These are phyloP conservation scores for Mortierella sp. DNA, from an alignment of 371 early-diverging fungal genomes.

Conservation along the genomic window DNA sequence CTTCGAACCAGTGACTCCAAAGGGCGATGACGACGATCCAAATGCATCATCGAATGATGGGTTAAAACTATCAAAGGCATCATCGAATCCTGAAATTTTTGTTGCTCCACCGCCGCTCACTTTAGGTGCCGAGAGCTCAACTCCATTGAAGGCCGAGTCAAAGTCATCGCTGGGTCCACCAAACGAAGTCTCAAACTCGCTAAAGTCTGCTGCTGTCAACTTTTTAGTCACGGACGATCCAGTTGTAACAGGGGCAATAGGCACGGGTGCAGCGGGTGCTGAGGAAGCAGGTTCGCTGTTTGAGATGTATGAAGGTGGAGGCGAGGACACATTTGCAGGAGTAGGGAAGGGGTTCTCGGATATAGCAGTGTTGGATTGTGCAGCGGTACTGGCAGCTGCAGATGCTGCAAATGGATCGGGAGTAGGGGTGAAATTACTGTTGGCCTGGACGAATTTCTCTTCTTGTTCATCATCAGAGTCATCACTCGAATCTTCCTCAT, in stretches of 20 bases:
- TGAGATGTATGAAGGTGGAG: too few relatives aligned
- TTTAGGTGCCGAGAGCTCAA: constrained; percentile 43
- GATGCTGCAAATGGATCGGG: constrained; percentile 51
- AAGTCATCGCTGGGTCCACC: constrained; percentile 41
- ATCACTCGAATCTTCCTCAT: constrained; percentile 47
- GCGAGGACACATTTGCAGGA: not conserved
- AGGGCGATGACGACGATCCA: constrained; percentile 22
- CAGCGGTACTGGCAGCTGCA: not conserved
- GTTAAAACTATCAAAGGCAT: constrained; percentile 46
- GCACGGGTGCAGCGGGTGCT: not conserved
- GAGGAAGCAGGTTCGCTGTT: not conserved
- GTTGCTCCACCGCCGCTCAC: constrained; percentile 26
- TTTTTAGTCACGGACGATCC: constrained; percentile 41
- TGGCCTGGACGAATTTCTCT: constrained; percentile 47
- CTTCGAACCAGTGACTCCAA: constrained; percentile 3
- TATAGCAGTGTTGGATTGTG: not conserved
- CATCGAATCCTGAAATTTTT: constrained; percentile 43
- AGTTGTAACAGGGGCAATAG: constrained; percentile 20
- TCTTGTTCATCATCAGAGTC: constrained; percentile 46
- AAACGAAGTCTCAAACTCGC: constrained; percentile 48
- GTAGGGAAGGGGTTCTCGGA: not conserved
- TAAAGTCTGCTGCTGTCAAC: constrained; percentile 46
- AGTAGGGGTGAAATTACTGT: constrained; percentile 44
- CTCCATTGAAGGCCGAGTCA: constrained; percentile 53
- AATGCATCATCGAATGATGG: constrained; percentile 55